Evolutionary conservation across 257 asterid species (phyloP), one percentile per base, ranked within the genome.

Genomic region (Ligustrum vulgare): DNA sequence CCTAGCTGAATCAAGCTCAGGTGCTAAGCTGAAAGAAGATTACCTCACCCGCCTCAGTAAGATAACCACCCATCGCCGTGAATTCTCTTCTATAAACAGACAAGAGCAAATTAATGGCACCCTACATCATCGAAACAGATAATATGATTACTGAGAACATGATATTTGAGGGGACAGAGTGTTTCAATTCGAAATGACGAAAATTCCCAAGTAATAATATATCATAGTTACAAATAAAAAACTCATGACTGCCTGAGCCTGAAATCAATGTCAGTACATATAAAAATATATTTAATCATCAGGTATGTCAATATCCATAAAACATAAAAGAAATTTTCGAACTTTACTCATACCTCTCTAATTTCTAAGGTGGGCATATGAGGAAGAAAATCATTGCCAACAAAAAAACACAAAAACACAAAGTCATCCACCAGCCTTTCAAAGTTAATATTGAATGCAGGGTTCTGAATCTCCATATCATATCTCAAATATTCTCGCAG

Each of bases 1-100:
- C 12, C 58, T 28, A 36, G 70, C 22, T 58, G 72, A 72, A 36
- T 67, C 36, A 72, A 70, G 47, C 34, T 32, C 43, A 71, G 12
- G 54, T 31, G 35, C 37, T 25, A 8, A 64, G 75, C n/a, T 34
- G 73, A 74, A 77, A 78, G 74, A 77, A 84, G 54, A 83, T 89
- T 92, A 94, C 99, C 97, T 94, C 99, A 72, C 99, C 98, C 70
- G 97, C 97, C 78, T 92, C 97, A 39, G 98, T 94, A 75, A 94
- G 96, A 84, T 92, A 94, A 85, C 98, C 99, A 80, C 99, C 99
- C 97, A 94, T 91, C 77, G 89, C 88, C 25, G 90, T 56, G 80
- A 94, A 94, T 86, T 94, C 99, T 81, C 89, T 89, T 87, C 93
- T 87, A 81, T 92, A 94, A 58, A 91, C 85, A 78, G 43, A 73